These are phyloP conservation scores for Ochetophila trinervis DNA, from an alignment of 306 rosid genomes.

Conservation along the genomic window DNA sequence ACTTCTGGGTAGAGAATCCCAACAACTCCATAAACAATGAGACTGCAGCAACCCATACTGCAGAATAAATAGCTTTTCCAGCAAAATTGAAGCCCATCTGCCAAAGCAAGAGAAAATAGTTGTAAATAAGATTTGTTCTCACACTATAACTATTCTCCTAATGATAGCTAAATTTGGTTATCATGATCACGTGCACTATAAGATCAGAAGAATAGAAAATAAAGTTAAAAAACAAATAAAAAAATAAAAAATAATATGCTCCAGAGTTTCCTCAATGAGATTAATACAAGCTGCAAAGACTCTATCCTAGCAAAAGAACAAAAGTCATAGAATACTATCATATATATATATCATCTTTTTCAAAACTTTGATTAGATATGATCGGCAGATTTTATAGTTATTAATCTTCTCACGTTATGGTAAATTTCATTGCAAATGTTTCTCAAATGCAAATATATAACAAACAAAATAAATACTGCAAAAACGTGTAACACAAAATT, in stretches of 20 bases:
- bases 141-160: background rate
- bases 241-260: conserved; percentile 3
- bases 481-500: background rate
- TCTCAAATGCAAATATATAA: conserved; percentile 13
- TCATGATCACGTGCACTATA: conserved; percentile 12
- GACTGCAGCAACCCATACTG: conserved; percentile 97
- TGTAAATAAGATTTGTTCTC: conserved; percentile 13
- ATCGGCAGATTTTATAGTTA: background rate
- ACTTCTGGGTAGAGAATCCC: conserved; percentile 95
- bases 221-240: background rate
- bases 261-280: conserved; percentile 2
- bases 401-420: conserved; percentile 1
- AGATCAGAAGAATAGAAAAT: conserved; percentile 13
- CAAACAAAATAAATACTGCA: background rate
- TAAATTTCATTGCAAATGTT: conserved; percentile 18
- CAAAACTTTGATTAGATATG: background rate
- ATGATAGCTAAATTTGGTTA: conserved; percentile 13
- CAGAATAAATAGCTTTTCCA: conserved; percentile 85
- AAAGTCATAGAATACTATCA: background rate
- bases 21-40: conserved; percentile 95
- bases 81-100: conserved; percentile 95
- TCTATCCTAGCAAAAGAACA: background rate
- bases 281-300: background rate
- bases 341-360: background rate
- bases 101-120: conserved; percentile 23